phyloP scores from a whole-genome alignment of 1,284 basidiomycete species.

The Fomitopsis palustris region DNA sequence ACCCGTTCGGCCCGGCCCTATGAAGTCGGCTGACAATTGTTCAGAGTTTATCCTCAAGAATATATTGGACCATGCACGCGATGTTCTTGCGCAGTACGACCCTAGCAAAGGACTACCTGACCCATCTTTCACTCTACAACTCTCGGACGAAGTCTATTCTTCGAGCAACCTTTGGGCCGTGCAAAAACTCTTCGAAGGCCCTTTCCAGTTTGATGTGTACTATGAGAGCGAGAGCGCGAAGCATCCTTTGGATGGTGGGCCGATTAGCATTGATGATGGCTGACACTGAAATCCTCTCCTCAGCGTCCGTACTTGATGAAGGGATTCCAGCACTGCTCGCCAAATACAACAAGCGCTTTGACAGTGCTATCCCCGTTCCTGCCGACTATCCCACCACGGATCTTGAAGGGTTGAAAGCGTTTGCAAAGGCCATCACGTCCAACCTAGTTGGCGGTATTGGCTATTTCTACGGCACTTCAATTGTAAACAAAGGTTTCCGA shows the following conservation, averaged over 20 bases:
- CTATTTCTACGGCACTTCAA: constrained; percentile 90
- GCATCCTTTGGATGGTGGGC: constrained; percentile 59
- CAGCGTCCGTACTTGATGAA: constrained; percentile 58
- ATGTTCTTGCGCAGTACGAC: constrained; percentile 56
- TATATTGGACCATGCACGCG: constrained; percentile 57
- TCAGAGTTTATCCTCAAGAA: constrained; percentile 67
- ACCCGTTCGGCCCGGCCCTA: constrained; percentile 3
- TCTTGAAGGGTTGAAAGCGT: constrained; percentile 52
- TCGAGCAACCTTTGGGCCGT: constrained; percentile 82
- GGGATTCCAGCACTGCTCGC: constrained; percentile 67
- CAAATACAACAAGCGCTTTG: constrained; percentile 69
- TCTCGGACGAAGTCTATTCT: constrained; percentile 71
- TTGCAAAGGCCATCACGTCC: constrained; percentile 86
- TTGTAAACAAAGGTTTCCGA: constrained; percentile 80
- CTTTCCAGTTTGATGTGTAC: constrained; percentile 85
- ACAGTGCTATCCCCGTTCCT: constrained; percentile 63
- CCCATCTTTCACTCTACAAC: constrained; percentile 72
- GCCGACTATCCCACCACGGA: constrained; percentile 46
- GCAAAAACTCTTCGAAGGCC: constrained; percentile 81
- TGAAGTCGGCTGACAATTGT: background rate
- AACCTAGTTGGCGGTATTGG: constrained; percentile 91
- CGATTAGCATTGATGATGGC: background rate
- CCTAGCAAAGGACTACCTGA: constrained; percentile 56
- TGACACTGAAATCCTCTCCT: background rate
- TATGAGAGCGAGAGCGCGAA: constrained; percentile 72